These are phyloP conservation scores for Capronia americana DNA, from an alignment of 2,329 filamentous ascomycete species.

Conservation along the genomic window DNA sequence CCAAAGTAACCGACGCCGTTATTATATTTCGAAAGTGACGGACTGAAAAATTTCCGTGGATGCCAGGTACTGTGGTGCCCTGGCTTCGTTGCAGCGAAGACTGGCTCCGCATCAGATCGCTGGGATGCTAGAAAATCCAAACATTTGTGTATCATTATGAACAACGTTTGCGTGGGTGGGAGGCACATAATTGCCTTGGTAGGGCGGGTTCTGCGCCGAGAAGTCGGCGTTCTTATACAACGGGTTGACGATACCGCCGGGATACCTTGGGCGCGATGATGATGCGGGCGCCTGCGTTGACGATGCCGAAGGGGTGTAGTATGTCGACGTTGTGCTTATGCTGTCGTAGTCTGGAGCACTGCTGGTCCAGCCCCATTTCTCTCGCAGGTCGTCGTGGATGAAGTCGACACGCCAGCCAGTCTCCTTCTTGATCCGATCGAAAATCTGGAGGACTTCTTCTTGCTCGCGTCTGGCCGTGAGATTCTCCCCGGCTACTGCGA, in stretches of 20 bases:
- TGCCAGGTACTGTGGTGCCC: constrained; percentile 16
- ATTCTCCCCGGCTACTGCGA: constrained; percentile 77
- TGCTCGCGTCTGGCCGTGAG: constrained; percentile 74
- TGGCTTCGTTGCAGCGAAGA: neutral
- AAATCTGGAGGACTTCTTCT: constrained; percentile 77
- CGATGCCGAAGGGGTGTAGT: constrained; percentile 35
- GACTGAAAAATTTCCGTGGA: neutral
- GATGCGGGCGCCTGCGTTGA: constrained; percentile 23
- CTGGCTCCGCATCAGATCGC: constrained; percentile 3
- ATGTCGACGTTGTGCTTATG: constrained; percentile 42
- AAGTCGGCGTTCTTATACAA: constrained; percentile 76
- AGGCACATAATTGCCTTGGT: constrained; percentile 79
- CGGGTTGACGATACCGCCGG: constrained; percentile 68
- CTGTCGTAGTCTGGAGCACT: constrained; percentile 46
- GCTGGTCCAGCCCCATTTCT: constrained; percentile 76
- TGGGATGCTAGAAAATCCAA: constrained; percentile 36
- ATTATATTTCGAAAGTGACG: neutral
- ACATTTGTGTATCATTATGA: constrained; percentile 33
- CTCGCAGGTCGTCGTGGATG: constrained; percentile 74
- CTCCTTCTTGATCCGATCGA: constrained; percentile 75
- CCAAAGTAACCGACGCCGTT: neutral
- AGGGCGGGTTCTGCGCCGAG: constrained; percentile 77
- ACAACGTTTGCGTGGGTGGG: constrained; percentile 50
- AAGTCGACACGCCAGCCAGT: constrained; percentile 80
- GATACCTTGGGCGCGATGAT: constrained; percentile 45